Conservation (phyloP, 768 basidiomycete genomes). For the Pleurotus platypus region DNA sequence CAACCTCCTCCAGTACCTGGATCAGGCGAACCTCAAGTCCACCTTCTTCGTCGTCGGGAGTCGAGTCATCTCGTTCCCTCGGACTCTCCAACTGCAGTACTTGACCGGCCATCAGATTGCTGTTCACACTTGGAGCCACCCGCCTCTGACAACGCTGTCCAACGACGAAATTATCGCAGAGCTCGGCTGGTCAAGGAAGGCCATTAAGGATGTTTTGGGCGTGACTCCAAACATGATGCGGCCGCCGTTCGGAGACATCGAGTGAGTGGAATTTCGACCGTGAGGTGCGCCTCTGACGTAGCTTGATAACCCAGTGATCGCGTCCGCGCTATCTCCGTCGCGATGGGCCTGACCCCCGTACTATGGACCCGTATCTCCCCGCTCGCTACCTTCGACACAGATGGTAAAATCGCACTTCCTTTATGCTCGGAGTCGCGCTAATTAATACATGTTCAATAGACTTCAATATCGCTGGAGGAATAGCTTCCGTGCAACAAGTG, state of each 20-base stretch:
- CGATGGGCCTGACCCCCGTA: conserved; percentile 81
- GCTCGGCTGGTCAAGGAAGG: conserved; percentile 82
- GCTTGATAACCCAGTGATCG: conserved; percentile 53
- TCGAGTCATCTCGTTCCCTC: conserved; percentile 67
- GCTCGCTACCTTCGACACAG: conserved; percentile 66
- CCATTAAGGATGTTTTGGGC: conserved; percentile 78
- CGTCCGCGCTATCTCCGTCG: conserved; percentile 76
- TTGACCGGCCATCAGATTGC: conserved; percentile 78
- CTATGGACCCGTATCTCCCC: conserved; percentile 78
- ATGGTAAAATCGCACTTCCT: conserved; percentile 32
- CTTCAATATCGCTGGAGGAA: conserved; percentile 75
- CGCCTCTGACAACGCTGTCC: conserved; percentile 63
- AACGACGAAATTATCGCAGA: conserved; percentile 86
- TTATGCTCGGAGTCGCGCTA: conserved; percentile 1
- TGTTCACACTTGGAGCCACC: conserved; percentile 69
- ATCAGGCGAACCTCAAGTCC: conserved; percentile 59
- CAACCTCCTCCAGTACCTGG: conserved; percentile 67
- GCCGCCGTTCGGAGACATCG: conserved; percentile 80
- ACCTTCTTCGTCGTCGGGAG: conserved; percentile 92
- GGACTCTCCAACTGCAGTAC: conserved; percentile 70
- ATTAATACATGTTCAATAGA: conserved; percentile 37
- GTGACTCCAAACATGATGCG: conserved; percentile 78
- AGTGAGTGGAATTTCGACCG: conserved; percentile 34
- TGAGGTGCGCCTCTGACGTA: neutral
- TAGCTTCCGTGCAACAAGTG: conserved; percentile 52